Percentiles rank a stretch among this genome's conserved stretches.
phyloP scores from a whole-genome alignment of 495 filamentous ascomycete genomes.

The Polyplosphaeria fusca region DNA sequence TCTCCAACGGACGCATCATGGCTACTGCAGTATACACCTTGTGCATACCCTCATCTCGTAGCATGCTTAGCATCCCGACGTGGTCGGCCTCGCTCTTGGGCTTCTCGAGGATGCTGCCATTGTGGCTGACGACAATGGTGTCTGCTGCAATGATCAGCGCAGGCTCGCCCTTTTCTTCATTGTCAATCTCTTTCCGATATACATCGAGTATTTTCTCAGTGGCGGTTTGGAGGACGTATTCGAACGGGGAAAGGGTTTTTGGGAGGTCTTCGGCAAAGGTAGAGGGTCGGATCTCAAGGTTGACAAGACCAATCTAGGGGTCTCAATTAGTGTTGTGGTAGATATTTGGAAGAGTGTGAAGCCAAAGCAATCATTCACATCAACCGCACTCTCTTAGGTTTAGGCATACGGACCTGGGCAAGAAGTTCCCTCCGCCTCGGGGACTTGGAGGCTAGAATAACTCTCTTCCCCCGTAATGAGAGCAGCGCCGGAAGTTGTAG shows the following conservation, averaged over 20 bases:
- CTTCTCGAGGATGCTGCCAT: slow-evolving; percentile 83
- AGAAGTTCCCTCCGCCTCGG: slow-evolving; percentile 81
- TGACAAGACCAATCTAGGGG: slow-evolving; percentile 63
- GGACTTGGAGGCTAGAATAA: slow-evolving; percentile 84
- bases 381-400: no score
- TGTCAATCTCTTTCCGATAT: slow-evolving; percentile 65
- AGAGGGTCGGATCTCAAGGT: slow-evolving; percentile 79
- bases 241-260: slow-evolving; percentile 75
- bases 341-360: no score
- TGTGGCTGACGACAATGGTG: slow-evolving; percentile 77
- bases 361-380: no score
- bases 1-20: slow-evolving; percentile 72
- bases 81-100: slow-evolving; percentile 77
- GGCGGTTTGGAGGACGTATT: slow-evolving; percentile 88
- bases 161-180: slow-evolving; percentile 62
- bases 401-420: slow-evolving; percentile 51
- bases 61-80: slow-evolving; percentile 70
- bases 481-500: slow-evolving; percentile 75
- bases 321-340: no score
- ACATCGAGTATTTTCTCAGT: slow-evolving; percentile 74
- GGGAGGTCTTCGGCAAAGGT: slow-evolving; percentile 75
- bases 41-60: slow-evolving; percentile 71
- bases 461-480: slow-evolving; percentile 64
- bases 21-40: slow-evolving; percentile 81
- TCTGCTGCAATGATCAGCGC: slow-evolving; percentile 87